Conservation (phyloP, 2,329 filamentous ascomycete species). For the Diaporthe citri region DNA sequence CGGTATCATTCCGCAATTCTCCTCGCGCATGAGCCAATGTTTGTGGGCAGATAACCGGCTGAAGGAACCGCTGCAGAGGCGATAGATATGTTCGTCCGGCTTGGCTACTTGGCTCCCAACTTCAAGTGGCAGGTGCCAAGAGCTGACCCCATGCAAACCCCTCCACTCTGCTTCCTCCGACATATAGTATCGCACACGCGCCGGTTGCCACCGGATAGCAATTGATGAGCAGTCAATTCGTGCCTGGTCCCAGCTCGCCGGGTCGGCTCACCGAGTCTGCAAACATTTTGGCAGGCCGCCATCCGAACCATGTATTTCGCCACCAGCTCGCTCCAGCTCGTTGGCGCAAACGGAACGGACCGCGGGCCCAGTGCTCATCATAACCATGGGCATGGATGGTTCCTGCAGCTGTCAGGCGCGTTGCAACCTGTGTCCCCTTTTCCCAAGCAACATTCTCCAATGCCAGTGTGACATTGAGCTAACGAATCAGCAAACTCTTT, state of each 20-base stretch:
- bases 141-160: background rate
- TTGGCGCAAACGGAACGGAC: background rate
- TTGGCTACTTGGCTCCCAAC: slow-evolving; percentile 24
- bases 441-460: too few species aligned
- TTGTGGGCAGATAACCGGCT: slow-evolving; percentile 17
- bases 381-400: too few species aligned
- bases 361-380: background rate
- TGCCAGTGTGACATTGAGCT: too few species aligned
- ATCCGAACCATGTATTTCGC: background rate
- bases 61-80: background rate
- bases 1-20: background rate
- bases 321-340: background rate
- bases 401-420: too few species aligned
- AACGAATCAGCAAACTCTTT: too few species aligned
- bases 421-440: too few species aligned
- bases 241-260: background rate
- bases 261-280: background rate
- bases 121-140: slow-evolving; percentile 29
- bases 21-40: slow-evolving; percentile 19
- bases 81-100: background rate
- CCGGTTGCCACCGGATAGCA: background rate
- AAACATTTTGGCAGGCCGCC: too few species aligned
- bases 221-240: background rate
- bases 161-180: background rate
- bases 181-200: background rate